phyloP scores from a whole-genome alignment of 2,329 filamentous ascomycete genomes.

The Aspergillus quadricinctus region DNA sequence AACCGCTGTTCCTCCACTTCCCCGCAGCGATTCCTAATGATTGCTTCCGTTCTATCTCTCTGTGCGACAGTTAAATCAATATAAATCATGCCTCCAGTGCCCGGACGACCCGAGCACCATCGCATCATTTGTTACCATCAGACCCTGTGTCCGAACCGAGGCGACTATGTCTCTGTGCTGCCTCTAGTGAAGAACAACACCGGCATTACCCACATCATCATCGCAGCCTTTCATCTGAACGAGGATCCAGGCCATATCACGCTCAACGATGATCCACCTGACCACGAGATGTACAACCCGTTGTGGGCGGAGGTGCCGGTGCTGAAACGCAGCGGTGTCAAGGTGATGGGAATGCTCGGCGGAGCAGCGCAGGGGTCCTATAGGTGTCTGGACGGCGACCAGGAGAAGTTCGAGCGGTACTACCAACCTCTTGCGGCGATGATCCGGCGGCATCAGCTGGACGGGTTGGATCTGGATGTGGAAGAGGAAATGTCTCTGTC shows the following conservation, averaged over 20 bases:
- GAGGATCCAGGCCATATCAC: conserved; percentile 61
- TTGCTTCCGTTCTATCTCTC: not conserved
- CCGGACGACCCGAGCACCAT: conserved; percentile 22
- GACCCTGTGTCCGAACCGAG: conserved; percentile 55
- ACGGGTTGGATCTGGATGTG: conserved; percentile 73
- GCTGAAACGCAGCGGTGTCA: conserved; percentile 69
- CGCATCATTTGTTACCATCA: conserved; percentile 56
- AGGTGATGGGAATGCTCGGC: conserved; percentile 81
- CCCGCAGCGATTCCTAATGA: not conserved
- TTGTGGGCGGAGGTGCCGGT: conserved; percentile 75
- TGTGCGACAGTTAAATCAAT: not conserved
- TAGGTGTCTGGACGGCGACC: conserved; percentile 54
- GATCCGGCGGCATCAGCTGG: conserved; percentile 57
- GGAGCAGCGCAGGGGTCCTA: conserved; percentile 77
- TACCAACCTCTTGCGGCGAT: conserved; percentile 66
- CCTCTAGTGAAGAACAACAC: conserved; percentile 58
- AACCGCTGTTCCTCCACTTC: not conserved
- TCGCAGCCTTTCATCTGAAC: conserved; percentile 84
- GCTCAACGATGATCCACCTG: conserved; percentile 73
- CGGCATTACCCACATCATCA: conserved; percentile 73
- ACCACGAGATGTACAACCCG: conserved; percentile 61
- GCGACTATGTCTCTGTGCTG: conserved; percentile 57
- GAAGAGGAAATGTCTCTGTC: conserved; percentile 69
- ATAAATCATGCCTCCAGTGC: conserved; percentile 36
- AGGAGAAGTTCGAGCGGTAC: conserved; percentile 64